Conservation (phyloP, 495 filamentous ascomycete genomes). For the Darksidea phi region DNA sequence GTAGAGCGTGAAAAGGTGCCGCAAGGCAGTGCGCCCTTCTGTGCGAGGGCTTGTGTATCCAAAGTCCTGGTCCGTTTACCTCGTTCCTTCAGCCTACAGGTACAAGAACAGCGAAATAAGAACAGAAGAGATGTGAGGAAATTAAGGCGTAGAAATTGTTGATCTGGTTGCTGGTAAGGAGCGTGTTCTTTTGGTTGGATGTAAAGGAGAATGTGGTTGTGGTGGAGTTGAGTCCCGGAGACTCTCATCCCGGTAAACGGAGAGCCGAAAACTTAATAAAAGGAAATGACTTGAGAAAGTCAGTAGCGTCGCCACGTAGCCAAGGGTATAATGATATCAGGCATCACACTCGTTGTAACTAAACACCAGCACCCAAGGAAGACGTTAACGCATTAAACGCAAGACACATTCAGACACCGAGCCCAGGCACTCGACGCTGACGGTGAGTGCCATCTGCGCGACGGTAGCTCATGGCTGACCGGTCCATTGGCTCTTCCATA, state of each 20-base stretch:
- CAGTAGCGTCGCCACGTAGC: constrained; percentile 3
- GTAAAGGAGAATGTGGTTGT: constrained; percentile 12
- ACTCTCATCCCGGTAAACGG: neutral
- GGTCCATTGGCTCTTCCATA: constrained; percentile 30
- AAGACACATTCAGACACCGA: constrained; percentile 7
- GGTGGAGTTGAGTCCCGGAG: neutral
- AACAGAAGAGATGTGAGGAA: neutral
- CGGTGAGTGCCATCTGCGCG: constrained; percentile 39
- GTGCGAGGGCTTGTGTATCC: constrained; percentile 9
- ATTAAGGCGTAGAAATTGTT: neutral
- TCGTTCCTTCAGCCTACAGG: constrained; percentile 19
- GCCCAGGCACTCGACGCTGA: constrained; percentile 31
- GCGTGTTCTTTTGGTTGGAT: constrained; percentile 16
- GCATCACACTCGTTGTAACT: constrained; percentile 10
- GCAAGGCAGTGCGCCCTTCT: constrained; percentile 14
- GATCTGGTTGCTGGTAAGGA: constrained; percentile 3
- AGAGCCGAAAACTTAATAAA: neutral
- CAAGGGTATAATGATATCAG: constrained; percentile 25
- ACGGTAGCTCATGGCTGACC: constrained; percentile 37
- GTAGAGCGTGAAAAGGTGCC: neutral
- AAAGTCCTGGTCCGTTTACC: neutral
- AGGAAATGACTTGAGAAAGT: constrained; percentile 6
- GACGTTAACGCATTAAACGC: neutral
- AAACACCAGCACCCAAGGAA: constrained; percentile 18
- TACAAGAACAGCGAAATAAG: constrained; percentile 15